Conservation (phyloP, 371 early-diverging fungal genomes). For the Mortierella sp. region DNA sequence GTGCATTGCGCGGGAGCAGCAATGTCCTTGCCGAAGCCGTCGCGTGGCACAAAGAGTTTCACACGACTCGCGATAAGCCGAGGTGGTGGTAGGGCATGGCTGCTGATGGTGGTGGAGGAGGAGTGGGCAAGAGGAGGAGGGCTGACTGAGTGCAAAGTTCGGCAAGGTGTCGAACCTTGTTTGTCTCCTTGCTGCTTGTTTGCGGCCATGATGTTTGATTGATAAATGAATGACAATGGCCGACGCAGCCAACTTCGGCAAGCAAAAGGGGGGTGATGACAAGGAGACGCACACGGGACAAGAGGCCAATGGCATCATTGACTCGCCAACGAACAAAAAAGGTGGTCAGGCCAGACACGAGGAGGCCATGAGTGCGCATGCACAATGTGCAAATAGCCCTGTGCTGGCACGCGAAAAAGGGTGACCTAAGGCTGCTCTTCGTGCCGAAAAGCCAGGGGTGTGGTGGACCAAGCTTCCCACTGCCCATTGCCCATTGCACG, state of each 20-base stretch:
- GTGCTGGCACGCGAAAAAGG: too few species aligned
- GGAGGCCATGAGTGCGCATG: too few species aligned
- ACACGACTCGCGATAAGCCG: too few species aligned
- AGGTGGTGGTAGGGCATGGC: too few species aligned
- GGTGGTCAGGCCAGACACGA: background rate
- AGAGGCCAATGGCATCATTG: background rate
- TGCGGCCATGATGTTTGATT: too few species aligned
- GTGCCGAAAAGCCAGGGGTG: too few species aligned
- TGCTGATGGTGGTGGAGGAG: background rate
- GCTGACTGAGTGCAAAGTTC: too few species aligned
- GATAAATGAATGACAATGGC: background rate
- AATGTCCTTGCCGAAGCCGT: background rate
- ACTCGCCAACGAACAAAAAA: background rate
- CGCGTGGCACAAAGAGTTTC: background rate
- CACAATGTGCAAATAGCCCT: too few species aligned
- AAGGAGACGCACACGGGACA: slow-evolving; percentile 14
- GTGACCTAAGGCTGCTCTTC: too few species aligned
- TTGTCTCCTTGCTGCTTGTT: slow-evolving; percentile 4
- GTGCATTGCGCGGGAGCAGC: background rate
- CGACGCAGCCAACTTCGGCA: slow-evolving; percentile 28
- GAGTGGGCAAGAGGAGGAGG: slow-evolving; percentile 1
- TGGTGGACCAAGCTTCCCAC: too few species aligned
- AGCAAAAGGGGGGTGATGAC: slow-evolving; percentile 19
- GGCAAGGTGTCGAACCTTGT: background rate
- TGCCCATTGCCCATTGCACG: too few species aligned